Conservation (phyloP, 164 flowering plant genomes). For the Taxillus chinensis region DNA sequence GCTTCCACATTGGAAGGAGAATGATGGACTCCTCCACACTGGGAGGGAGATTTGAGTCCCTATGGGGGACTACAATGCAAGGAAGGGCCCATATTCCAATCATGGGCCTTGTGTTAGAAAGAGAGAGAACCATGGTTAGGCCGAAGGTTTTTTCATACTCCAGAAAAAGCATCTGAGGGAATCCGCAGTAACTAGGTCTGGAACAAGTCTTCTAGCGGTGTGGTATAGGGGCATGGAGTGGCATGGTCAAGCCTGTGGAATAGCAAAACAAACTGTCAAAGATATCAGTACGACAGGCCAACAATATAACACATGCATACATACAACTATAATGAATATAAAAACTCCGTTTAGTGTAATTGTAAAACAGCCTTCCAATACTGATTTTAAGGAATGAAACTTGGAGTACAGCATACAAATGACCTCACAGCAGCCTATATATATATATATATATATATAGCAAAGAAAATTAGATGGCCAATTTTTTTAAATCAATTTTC, state of each 20-base stretch:
- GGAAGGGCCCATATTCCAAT: conserved; percentile 22
- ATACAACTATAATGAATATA: too few relatives aligned
- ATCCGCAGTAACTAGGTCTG: neutral
- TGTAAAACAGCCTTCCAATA: too few relatives aligned
- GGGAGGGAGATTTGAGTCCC: conserved; percentile 31
- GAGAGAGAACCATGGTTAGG: conserved; percentile 74
- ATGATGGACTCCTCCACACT: conserved; percentile 13
- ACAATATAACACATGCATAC: neutral
- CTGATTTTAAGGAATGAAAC: too few relatives aligned
- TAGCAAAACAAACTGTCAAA: conserved; percentile 88
- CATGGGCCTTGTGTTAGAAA: conserved; percentile 19
- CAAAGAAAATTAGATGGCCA: too few relatives aligned
- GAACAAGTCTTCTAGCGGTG: conserved; percentile 42
- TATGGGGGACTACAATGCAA: conserved; percentile 29
- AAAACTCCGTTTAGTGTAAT: too few relatives aligned
- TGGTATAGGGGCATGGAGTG: conserved; percentile 57
- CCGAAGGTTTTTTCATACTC: conserved; percentile 38
- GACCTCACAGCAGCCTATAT: too few relatives aligned
- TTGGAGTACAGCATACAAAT: too few relatives aligned
- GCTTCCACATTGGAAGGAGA: too few relatives aligned
- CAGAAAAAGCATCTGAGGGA: conserved; percentile 5
- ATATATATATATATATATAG: too few relatives aligned
- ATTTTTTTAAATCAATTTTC: too few relatives aligned
- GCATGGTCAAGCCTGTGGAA: conserved; percentile 90
- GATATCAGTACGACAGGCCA: conserved; percentile 35